These are phyloP conservation scores for Cicer arietinum DNA, from an alignment of 306 rosid species.

Conservation along the genomic window DNA sequence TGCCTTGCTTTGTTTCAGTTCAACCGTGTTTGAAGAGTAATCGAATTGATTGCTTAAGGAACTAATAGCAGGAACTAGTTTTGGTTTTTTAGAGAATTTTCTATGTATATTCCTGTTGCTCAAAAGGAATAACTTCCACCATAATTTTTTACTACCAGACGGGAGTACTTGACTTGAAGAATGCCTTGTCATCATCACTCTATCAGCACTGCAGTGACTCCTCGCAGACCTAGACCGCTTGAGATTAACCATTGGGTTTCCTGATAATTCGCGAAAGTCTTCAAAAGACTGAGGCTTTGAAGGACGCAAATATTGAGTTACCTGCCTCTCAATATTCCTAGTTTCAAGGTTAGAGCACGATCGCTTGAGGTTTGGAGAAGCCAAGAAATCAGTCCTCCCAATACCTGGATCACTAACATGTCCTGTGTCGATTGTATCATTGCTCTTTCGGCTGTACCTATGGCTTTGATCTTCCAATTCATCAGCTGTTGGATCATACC, in stretches of 20 bases:
- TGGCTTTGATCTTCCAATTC: constrained; percentile 48
- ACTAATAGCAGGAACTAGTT: constrained; percentile 38
- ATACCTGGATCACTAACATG: constrained; percentile 86
- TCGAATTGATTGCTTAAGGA: constrained; percentile 60
- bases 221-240: constrained; percentile 64
- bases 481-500: constrained; percentile 38
- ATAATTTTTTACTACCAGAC: constrained; percentile 70
- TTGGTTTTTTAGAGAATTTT: constrained; percentile 43
- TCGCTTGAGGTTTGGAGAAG: constrained; percentile 66
- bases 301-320: constrained; percentile 48
- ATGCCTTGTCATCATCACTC: constrained; percentile 76
- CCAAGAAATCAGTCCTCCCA: constrained; percentile 56
- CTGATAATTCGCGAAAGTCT: constrained; percentile 55
- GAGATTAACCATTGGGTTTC: constrained; percentile 42
- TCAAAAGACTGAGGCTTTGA: constrained; percentile 55
- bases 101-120: constrained; percentile 77
- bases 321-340: constrained; percentile 47
- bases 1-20: constrained; percentile 56
- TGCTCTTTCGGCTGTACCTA: constrained; percentile 42
- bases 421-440: constrained; percentile 54
- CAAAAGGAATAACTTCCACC: constrained; percentile 94
- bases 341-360: constrained; percentile 84
- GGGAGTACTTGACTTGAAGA: constrained; percentile 89
- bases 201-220: constrained; percentile 77
- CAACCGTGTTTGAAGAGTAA: constrained; percentile 72